A percentile compares a stretch with the other conserved stretches of the same genome.
Evolutionary conservation across 768 basidiomycete genomes (phyloP).

Genomic region (Tricholomella constricta): DNA sequence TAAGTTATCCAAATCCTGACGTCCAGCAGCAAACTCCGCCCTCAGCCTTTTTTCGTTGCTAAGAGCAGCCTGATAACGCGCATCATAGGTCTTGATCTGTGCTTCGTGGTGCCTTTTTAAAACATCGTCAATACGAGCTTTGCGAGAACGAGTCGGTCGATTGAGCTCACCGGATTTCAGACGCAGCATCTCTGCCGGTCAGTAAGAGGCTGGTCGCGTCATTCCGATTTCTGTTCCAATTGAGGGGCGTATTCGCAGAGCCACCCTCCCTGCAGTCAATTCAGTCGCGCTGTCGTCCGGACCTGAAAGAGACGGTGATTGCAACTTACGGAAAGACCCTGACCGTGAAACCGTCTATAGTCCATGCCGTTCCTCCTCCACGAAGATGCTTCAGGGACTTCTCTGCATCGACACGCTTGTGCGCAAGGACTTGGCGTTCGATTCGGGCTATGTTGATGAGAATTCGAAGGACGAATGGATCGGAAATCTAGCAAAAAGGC

Average conservation of each 20-base stretch:
- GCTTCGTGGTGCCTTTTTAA: constrained; percentile 46
- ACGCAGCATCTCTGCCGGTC: constrained; percentile 50
- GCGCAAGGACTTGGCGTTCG: constrained; percentile 71
- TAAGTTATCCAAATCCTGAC: constrained; percentile 31
- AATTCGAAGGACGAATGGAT: constrained; percentile 75
- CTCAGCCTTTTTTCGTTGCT: constrained; percentile 29
- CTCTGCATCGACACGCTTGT: constrained; percentile 66
- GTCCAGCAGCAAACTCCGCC: constrained; percentile 28
- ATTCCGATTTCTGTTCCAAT: constrained; percentile 20
- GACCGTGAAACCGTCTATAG: constrained; percentile 62
- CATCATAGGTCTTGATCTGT: constrained; percentile 39
- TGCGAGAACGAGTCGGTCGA: not conserved
- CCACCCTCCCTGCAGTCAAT: constrained; percentile 61
- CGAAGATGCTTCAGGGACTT: constrained; percentile 41
- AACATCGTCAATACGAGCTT: not conserved
- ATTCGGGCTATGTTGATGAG: constrained; percentile 76
- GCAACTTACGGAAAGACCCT: constrained; percentile 61
- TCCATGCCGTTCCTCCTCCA: constrained; percentile 62
- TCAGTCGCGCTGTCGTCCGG: too few relatives aligned
- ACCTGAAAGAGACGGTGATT: not conserved
- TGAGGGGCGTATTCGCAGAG: constrained; percentile 48
- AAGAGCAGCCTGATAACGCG: constrained; percentile 32
- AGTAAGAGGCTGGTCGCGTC: constrained; percentile 52
- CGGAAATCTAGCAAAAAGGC: constrained; percentile 56
- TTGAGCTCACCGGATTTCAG: constrained; percentile 47